phyloP scores from a whole-genome alignment of 2,329 filamentous ascomycete genomes.

The Aspergillus pseudoglaucus region DNA sequence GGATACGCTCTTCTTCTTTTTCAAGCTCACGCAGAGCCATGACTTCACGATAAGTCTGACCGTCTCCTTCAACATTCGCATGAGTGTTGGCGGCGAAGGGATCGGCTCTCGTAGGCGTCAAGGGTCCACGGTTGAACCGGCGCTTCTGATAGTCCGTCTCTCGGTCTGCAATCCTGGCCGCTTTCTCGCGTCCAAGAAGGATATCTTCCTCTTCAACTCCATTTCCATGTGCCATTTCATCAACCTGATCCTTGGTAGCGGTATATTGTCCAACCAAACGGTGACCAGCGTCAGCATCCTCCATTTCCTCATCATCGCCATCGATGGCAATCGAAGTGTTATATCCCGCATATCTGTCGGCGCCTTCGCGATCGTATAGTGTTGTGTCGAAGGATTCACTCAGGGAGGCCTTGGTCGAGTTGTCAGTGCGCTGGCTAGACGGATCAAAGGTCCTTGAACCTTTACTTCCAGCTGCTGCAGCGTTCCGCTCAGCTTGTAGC shows the following conservation, averaged over 20 bases:
- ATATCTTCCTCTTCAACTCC: slow-evolving; percentile 91
- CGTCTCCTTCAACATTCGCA: slow-evolving; percentile 63
- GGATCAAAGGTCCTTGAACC: slow-evolving; percentile 73
- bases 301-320: slow-evolving; percentile 71
- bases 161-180: slow-evolving; percentile 81
- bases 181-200: slow-evolving; percentile 76
- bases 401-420: slow-evolving; percentile 82
- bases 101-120: slow-evolving; percentile 81
- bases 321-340: slow-evolving; percentile 78
- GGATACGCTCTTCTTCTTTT: slow-evolving; percentile 84
- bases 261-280: slow-evolving; percentile 93
- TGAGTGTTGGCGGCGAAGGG: slow-evolving; percentile 73
- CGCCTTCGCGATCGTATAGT: slow-evolving; percentile 72
- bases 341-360: slow-evolving; percentile 82
- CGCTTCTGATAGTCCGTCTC: slow-evolving; percentile 98
- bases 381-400: slow-evolving; percentile 79
- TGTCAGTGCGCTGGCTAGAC: slow-evolving; percentile 72
- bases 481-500: slow-evolving; percentile 90
- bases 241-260: slow-evolving; percentile 81
- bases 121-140: slow-evolving; percentile 70
- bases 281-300: slow-evolving; percentile 66
- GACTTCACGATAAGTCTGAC: slow-evolving; percentile 76
- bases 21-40: slow-evolving; percentile 90
- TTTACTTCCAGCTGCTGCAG: slow-evolving; percentile 68
- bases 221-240: slow-evolving; percentile 80